phyloP scores from a whole-genome alignment of 495 filamentous ascomycete genomes.

The Penicillium nucicola region DNA sequence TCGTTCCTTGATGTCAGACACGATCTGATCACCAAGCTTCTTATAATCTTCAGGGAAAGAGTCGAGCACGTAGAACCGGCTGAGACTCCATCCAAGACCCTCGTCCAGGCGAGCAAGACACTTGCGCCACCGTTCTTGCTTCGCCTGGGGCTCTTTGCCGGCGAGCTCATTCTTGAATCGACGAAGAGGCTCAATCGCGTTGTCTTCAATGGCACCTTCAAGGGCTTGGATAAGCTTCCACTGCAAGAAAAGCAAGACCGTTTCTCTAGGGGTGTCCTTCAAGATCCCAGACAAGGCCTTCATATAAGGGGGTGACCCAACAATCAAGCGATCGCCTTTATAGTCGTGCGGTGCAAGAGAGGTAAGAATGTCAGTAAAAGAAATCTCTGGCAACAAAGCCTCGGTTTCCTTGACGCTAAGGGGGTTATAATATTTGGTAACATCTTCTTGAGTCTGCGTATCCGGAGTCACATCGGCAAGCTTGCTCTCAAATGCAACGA shows the following conservation, averaged over 20 bases:
- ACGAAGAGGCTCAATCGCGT: constrained; percentile 53
- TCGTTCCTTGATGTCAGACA: constrained; percentile 64
- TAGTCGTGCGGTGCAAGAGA: constrained; percentile 49
- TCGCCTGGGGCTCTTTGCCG: constrained; percentile 61
- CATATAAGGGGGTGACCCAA: constrained; percentile 57
- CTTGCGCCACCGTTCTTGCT: constrained; percentile 66
- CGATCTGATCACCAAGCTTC: constrained; percentile 63
- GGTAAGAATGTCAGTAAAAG: constrained; percentile 50
- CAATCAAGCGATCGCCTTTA: constrained; percentile 51
- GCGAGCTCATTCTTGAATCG: constrained; percentile 56
- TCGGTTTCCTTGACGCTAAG: constrained; percentile 48
- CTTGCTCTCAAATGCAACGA: constrained; percentile 59
- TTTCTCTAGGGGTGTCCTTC: constrained; percentile 43
- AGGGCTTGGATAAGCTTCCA: constrained; percentile 60
- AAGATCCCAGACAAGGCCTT: constrained; percentile 46
- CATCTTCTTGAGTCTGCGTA: constrained; percentile 54
- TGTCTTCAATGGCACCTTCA: constrained; percentile 51
- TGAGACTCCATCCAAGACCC: constrained; percentile 55
- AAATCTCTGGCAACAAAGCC: constrained; percentile 52
- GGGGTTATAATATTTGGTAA: constrained; percentile 61
- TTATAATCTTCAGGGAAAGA: constrained; percentile 63
- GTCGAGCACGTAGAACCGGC: constrained; percentile 65
- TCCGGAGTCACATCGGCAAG: constrained; percentile 58
- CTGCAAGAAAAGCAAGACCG: constrained; percentile 53
- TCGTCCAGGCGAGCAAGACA: constrained; percentile 57